These are phyloP conservation scores for Pestalotiopsis fici DNA, from an alignment of 2,329 filamentous ascomycete species.

Conservation along the genomic window DNA sequence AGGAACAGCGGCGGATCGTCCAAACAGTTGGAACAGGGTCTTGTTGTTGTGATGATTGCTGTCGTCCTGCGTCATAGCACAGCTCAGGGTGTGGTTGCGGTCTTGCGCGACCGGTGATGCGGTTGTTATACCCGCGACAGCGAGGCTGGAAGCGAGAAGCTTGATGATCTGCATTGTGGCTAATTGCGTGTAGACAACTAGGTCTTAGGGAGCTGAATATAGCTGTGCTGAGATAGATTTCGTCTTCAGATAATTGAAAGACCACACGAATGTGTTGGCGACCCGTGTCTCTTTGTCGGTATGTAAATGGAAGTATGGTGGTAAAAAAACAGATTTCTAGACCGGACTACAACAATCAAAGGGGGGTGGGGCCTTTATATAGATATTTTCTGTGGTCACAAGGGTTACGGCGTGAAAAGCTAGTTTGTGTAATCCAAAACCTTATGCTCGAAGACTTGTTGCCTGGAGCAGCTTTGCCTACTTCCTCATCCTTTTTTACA, in stretches of 20 bases:
- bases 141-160: neutral
- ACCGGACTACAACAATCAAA: neutral
- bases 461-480: neutral
- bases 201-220: neutral
- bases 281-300: too few relatives aligned
- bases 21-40: neutral
- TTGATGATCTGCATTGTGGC: neutral
- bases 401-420: neutral
- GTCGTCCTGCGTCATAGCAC: neutral
- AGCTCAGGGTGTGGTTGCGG: neutral
- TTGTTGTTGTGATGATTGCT: neutral
- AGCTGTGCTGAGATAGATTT: too few relatives aligned
- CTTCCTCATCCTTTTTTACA: neutral
- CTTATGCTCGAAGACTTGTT: neutral
- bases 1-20: neutral
- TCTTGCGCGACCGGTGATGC: neutral
- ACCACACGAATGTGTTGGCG: too few relatives aligned
- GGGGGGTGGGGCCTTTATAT: neutral
- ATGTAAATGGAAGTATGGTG: too few relatives aligned
- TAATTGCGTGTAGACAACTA: neutral
- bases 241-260: too few relatives aligned
- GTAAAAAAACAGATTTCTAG: too few relatives aligned
- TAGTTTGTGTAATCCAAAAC: neutral
- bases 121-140: neutral
- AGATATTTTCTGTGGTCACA: neutral